Evolutionary conservation across 495 filamentous ascomycete species (phyloP).

Genomic region (Penicillium lagena): DNA sequence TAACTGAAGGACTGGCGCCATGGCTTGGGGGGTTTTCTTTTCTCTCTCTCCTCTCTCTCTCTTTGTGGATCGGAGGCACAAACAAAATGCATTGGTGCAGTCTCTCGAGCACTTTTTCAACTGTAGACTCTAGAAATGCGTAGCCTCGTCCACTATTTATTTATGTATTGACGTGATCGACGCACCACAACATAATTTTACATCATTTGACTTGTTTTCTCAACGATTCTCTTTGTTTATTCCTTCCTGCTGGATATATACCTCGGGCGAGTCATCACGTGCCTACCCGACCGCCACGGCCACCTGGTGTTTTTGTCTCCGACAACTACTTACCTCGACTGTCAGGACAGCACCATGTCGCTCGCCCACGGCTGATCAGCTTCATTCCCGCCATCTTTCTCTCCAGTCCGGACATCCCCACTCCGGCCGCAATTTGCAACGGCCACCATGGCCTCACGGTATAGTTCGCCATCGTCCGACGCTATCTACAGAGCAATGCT

Average conservation of each 20-base stretch:
- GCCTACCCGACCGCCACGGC: slow-evolving; percentile 16
- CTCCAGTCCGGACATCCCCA: slow-evolving; percentile 1
- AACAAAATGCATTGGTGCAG: neutral
- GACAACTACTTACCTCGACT: slow-evolving; percentile 9
- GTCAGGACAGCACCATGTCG: slow-evolving; percentile 4
- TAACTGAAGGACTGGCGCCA: slow-evolving; percentile 11
- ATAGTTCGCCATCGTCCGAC: slow-evolving; percentile 3
- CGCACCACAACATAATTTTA: too few relatives aligned
- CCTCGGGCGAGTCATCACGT: slow-evolving; percentile 12
- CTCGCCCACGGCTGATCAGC: neutral
- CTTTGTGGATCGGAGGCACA: neutral
- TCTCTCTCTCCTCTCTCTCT: neutral
- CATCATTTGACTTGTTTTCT: too few relatives aligned
- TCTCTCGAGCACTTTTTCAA: neutral
- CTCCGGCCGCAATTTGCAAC: neutral
- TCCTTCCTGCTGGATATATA: slow-evolving; percentile 1
- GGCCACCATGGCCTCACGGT: slow-evolving; percentile 25
- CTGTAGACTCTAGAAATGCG: too few relatives aligned
- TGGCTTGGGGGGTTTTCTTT: slow-evolving; percentile 7
- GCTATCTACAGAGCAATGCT: neutral
- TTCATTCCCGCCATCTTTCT: neutral
- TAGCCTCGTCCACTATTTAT: neutral
- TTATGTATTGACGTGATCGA: neutral
- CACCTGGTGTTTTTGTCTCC: slow-evolving; percentile 22
- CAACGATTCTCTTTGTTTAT: neutral